These are phyloP conservation scores for Gloeostereum incarnatum DNA, from an alignment of 768 basidiomycete species.

Conservation along the genomic window DNA sequence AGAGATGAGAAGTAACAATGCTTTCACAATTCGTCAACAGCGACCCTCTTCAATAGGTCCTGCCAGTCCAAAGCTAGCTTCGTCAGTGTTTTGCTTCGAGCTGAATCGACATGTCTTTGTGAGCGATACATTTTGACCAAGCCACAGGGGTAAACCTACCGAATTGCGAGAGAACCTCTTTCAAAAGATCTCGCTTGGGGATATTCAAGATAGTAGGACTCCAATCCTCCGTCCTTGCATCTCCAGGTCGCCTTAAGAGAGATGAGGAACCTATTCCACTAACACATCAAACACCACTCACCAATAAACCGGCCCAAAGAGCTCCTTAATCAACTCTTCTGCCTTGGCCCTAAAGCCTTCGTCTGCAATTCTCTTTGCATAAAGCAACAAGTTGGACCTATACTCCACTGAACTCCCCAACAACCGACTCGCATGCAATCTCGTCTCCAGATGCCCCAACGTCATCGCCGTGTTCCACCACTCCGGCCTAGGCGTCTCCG, in stretches of 20 bases:
- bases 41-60: constrained; percentile 61
- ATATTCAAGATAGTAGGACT: constrained; percentile 59
- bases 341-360: constrained; percentile 84
- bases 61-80: constrained; percentile 79
- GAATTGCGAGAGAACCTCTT: constrained; percentile 71
- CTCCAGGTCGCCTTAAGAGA: constrained; percentile 52
- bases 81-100: constrained; percentile 63
- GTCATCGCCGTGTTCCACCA: constrained; percentile 85
- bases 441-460: constrained; percentile 82
- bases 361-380: constrained; percentile 81
- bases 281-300: constrained; percentile 26
- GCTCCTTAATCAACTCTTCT: constrained; percentile 85
- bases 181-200: constrained; percentile 73
- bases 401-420: constrained; percentile 85
- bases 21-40: constrained; percentile 32
- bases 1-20: not conserved
- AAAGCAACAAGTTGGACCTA: constrained; percentile 62
- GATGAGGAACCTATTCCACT: constrained; percentile 7
- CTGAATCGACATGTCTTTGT: constrained; percentile 25
- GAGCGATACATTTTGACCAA: not conserved
- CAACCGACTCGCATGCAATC: constrained; percentile 60
- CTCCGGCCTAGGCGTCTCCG: constrained; percentile 43
- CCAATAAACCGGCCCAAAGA: constrained; percentile 89
- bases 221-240: constrained; percentile 51
- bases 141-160: constrained; percentile 36